Conservation (phyloP, 371 early-diverging fungal species). For the Rhizopus delemar region DNA sequence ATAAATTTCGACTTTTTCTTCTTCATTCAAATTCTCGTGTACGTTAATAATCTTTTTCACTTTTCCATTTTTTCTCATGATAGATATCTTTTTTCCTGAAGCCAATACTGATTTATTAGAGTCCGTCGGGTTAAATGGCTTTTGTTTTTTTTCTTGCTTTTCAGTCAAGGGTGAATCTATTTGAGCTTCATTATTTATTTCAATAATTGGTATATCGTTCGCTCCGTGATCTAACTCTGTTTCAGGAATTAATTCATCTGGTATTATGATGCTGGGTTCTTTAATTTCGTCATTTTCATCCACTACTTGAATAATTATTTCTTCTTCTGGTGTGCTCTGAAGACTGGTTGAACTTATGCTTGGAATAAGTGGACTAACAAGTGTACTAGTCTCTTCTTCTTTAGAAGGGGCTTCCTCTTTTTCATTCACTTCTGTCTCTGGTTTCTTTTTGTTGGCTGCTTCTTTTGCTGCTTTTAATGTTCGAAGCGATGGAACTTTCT, state of each 20-base stretch:
- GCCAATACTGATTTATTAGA: neutral
- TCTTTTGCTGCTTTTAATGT: constrained; percentile 4
- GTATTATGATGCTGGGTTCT: neutral
- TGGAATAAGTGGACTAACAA: neutral
- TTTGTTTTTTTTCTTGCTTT: constrained; percentile 1
- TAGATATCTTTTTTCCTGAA: constrained; percentile 3
- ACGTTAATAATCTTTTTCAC: constrained; percentile 26
- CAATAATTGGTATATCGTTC: too few species aligned
- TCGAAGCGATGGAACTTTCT: constrained; percentile 5
- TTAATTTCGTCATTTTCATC: neutral
- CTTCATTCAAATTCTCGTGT: constrained; percentile 24
- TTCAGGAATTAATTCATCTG: too few species aligned
- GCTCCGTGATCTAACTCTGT: too few species aligned
- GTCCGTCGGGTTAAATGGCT: neutral
- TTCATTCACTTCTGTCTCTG: neutral
- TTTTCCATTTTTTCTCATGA: constrained; percentile 4
- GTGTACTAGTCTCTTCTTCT: neutral
- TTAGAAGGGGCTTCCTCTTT: neutral
- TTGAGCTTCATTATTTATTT: neutral
- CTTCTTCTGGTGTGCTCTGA: neutral
- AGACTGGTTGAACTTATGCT: neutral
- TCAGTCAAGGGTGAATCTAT: neutral
- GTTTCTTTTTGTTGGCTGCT: neutral
- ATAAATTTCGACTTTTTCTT: constrained; percentile 25
- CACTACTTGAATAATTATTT: neutral